Percentiles rank a stretch among this genome's conserved stretches.
Conservation (phyloP, 73 alveolate species). For the Paramecium pentaurelia region DNA sequence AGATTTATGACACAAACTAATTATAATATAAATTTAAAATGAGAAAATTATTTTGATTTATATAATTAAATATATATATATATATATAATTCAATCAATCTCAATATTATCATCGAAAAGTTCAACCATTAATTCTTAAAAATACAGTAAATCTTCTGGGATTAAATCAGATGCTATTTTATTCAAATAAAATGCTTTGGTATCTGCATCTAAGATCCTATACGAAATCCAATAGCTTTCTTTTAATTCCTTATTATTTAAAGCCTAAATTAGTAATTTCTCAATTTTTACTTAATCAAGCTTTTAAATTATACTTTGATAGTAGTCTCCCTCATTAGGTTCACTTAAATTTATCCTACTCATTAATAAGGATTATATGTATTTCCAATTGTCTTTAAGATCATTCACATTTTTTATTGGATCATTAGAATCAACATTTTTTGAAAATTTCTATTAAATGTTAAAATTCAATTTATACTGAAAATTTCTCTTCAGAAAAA, state of each 20-base stretch:
- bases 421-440: neutral
- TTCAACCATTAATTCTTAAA: neutral
- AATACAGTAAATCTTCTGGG: neutral
- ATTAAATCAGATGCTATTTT: neutral
- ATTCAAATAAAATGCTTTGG: neutral
- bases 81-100: neutral
- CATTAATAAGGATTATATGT: neutral
- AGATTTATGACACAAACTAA: neutral
- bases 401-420: neutral
- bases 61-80: neutral
- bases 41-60: neutral
- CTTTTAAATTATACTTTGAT: neutral
- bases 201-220: constrained; percentile 14
- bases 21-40: neutral
- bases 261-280: neutral
- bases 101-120: neutral
- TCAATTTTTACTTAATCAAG: neutral
- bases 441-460: neutral
- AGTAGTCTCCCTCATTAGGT: neutral
- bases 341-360: neutral
- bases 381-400: neutral
- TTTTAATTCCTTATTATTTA: neutral
- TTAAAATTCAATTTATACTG: neutral
- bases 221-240: neutral
- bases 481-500: neutral